Evolutionary conservation across 306 rosid genomes (phyloP).

Genomic region (Albizia julibrissin): DNA sequence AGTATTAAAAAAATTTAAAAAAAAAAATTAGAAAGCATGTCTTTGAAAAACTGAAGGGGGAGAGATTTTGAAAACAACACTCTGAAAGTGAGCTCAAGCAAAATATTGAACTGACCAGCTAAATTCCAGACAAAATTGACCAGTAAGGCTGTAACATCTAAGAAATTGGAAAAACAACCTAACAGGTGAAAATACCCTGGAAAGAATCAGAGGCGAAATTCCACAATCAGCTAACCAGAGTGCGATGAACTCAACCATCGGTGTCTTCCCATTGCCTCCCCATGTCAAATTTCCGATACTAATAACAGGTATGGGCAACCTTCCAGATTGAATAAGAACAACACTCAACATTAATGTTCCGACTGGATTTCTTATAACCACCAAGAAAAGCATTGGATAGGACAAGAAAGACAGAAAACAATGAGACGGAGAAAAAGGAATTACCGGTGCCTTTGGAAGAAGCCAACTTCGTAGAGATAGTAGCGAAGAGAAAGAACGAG

Average conservation of each 20-base stretch:
- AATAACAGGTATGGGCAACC: conserved; percentile 70
- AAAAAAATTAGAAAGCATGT: not conserved
- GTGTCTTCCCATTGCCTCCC: conserved; percentile 98
- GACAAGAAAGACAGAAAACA: not conserved
- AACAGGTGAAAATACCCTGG: conserved; percentile 52
- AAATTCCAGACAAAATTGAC: not conserved
- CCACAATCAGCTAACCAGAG: conserved; percentile 54
- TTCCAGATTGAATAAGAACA: conserved; percentile 23
- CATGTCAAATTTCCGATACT: conserved; percentile 94
- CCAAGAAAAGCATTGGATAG: conserved; percentile 3
- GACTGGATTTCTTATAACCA: not conserved
- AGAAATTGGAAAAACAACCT: not conserved
- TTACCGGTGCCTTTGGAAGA: conserved; percentile 61
- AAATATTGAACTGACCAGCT: not conserved
- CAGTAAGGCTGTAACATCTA: not conserved
- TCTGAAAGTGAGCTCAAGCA: not conserved
- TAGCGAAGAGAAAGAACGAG: conserved; percentile 65
- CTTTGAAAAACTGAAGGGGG: not conserved
- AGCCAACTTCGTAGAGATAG: conserved; percentile 50
- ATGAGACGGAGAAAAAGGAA: not conserved
- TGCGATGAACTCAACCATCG: conserved; percentile 90
- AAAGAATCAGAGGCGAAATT: conserved; percentile 76
- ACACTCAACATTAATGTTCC: not conserved
- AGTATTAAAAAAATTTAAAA: not conserved
- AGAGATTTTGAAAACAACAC: not conserved